A percentile compares a stretch with the other conserved stretches of the same genome.
Evolutionary conservation across 768 basidiomycete genomes (phyloP).

Genomic region (Lactarius indigo): DNA sequence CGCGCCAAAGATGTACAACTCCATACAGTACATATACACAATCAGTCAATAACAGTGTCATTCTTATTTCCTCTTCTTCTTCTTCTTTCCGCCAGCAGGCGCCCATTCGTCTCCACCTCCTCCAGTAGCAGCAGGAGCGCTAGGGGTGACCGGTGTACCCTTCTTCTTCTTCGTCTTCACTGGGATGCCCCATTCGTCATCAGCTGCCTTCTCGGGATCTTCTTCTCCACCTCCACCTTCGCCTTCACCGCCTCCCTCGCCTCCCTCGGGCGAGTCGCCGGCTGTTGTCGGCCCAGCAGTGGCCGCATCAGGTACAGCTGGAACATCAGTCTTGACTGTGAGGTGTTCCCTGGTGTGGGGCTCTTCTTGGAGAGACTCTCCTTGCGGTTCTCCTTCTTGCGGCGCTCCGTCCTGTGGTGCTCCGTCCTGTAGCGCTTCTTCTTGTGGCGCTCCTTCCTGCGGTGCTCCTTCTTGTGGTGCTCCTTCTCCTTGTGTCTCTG

Average conservation of each 20-base stretch:
- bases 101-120: conserved; percentile 7
- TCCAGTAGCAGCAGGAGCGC: not conserved
- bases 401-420: no score
- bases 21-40: not conserved
- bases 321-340: conserved; percentile 9
- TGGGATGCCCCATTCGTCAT: not conserved
- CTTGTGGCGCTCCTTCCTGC: not conserved
- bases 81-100: not conserved
- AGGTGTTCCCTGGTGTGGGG: not conserved
- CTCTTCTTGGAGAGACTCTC: not conserved
- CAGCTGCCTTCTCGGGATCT: not conserved
- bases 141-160: conserved; percentile 4
- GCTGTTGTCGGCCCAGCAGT: conserved; percentile 3
- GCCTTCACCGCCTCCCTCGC: conserved; percentile 4
- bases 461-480: not conserved
- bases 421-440: not conserved
- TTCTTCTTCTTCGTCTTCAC: conserved; percentile 23
- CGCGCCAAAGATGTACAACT: not conserved
- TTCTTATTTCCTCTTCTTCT: not conserved
- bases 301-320: not conserved
- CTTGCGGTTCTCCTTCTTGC: not conserved
- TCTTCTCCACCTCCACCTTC: conserved; percentile 5
- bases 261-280: conserved; percentile 18
- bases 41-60: not conserved
- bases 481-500: not conserved